Conservation (phyloP, 176 grass and related monocot species). For the Pontederia paniculata region DNA sequence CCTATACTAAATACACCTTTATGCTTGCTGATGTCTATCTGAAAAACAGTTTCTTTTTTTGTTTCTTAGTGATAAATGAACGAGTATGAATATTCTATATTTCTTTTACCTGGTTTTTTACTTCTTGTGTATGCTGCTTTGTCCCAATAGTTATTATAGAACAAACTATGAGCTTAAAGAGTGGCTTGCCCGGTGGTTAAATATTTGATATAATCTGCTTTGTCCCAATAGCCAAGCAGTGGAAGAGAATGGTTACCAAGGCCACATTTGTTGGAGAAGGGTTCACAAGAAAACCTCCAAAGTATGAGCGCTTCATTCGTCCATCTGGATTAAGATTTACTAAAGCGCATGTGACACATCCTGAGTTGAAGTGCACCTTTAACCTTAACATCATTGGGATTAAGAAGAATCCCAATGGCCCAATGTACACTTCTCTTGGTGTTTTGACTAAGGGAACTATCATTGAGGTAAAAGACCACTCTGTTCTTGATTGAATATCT, state of each 20-base stretch:
- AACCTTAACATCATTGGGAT: slow-evolving; percentile 84
- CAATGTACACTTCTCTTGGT: slow-evolving; percentile 91
- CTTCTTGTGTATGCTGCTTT: too few species aligned
- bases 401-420: slow-evolving; percentile 91
- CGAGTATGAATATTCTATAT: too few species aligned
- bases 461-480: slow-evolving; percentile 43
- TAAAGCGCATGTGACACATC: slow-evolving; percentile 85
- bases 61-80: not conserved
- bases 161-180: too few species aligned
- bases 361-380: slow-evolving; percentile 84
- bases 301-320: slow-evolving; percentile 78
- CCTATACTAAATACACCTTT: too few species aligned
- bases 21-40: not conserved
- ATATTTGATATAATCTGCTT: too few species aligned
- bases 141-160: too few species aligned
- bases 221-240: slow-evolving; percentile 58
- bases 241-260: slow-evolving; percentile 96
- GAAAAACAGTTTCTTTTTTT: slow-evolving; percentile 10
- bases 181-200: too few species aligned
- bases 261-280: slow-evolving; percentile 74
- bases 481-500: too few species aligned
- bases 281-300: slow-evolving; percentile 91
- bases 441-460: slow-evolving; percentile 86
- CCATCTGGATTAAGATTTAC: slow-evolving; percentile 75
- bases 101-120: too few species aligned